Percentiles rank a stretch among this genome's conserved stretches.
Conservation (phyloP, 1,139 yeast species). For the Debaryomyces subglobosus region DNA sequence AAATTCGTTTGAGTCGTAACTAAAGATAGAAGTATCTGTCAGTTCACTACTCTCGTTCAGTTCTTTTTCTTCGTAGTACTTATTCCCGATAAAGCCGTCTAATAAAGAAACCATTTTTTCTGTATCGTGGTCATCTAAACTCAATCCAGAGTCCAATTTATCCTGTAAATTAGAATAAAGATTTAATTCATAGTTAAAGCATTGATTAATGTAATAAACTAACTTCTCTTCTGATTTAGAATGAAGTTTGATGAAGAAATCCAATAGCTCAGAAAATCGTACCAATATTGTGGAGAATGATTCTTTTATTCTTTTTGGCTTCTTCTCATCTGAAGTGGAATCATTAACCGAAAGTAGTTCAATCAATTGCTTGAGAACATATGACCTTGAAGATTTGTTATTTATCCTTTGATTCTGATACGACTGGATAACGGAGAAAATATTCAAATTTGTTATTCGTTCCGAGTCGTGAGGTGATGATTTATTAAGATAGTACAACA, state of each 20-base stretch:
- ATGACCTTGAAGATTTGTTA: conserved; percentile 6
- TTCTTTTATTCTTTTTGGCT: conserved; percentile 24
- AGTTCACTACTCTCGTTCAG: conserved; percentile 14
- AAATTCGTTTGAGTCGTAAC: conserved; percentile 17
- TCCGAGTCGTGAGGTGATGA: not conserved
- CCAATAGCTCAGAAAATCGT: conserved; percentile 24
- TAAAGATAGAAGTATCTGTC: conserved; percentile 21
- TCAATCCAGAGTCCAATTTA: conserved; percentile 17
- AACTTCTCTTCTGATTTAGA: conserved; percentile 24
- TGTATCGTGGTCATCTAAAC: conserved; percentile 27
- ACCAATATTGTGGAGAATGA: conserved; percentile 23
- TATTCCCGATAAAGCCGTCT: conserved; percentile 21
- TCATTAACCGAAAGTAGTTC: conserved; percentile 14
- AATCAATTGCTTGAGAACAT: conserved; percentile 15
- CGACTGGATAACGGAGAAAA: conserved; percentile 20
- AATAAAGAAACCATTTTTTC: conserved; percentile 25
- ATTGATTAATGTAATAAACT: conserved; percentile 22
- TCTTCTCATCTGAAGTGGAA: conserved; percentile 15
- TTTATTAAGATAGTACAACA: conserved; percentile 11
- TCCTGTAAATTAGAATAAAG: conserved; percentile 22
- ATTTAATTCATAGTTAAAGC: conserved; percentile 25
- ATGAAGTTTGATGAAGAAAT: conserved; percentile 24
- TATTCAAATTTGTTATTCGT: conserved; percentile 12
- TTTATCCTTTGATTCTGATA: conserved; percentile 9
- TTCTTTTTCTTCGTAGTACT: conserved; percentile 3